Evolutionary conservation across 169 alveolate genomes (phyloP), one percentile per base, ranked within the genome.

Genomic region (Sarcocystis neurona): DNA sequence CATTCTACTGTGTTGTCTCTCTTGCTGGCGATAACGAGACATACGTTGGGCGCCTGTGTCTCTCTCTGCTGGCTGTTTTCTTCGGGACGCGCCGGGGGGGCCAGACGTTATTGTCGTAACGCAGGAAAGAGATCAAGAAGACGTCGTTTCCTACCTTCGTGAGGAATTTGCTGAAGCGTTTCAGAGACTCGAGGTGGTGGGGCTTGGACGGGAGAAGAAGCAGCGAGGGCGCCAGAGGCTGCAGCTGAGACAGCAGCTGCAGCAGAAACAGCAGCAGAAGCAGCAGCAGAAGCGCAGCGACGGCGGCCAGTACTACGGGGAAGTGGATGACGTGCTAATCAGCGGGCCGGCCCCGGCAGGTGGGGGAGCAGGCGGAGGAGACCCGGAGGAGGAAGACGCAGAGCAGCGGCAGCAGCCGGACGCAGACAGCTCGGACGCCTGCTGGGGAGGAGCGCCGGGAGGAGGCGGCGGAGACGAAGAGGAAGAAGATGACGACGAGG

Each of bases 171-270:
- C 66, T 37, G 60, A 79, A n/a, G 82, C 88, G 1, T 87, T 87
- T 46, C 79, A 85, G 84, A 87, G 91, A n/a, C 91, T 87, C 12
- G 91, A 87, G 50, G 91, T 87, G 32, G 84, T 87, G n/a, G 91
- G 91, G 48, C 91, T 87, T n/a, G 70, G 82, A n/a, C 47, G 56
- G 10, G 79, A 5, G 10, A 53, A 23, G 23, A 53, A 53, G 23
- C 12, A 23, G 23, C 66, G 30, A n/a, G n/a, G n/a, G n/a, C n/a
- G n/a, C n/a, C n/a, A n/a, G n/a, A n/a, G n/a, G n/a, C n/a, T n/a
- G n/a, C n/a, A n/a, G n/a, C n/a, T n/a, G n/a, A n/a, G n/a, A n/a
- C n/a, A n/a, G n/a, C n/a, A n/a, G n/a, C n/a, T n/a, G n/a, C n/a
- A n/a, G n/a, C n/a, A n/a, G n/a, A n/a, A n/a, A n/a, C n/a, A n/a